Evolutionary conservation across 1,284 basidiomycete species (phyloP).

Genomic region (Mycena citricolor): DNA sequence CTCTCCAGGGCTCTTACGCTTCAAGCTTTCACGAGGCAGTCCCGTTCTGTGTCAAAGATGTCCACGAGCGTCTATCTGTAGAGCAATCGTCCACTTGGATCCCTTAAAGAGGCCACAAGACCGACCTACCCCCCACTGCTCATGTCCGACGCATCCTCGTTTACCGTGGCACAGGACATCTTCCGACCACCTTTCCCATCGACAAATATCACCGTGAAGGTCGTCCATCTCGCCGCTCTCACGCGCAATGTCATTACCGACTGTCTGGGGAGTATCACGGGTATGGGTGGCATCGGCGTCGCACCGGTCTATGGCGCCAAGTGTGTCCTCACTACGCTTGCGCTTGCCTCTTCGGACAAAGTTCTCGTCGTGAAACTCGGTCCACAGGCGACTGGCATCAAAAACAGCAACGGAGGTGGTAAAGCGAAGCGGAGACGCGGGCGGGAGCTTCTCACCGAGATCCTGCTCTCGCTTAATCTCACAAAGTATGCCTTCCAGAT

Average conservation of each 20-base stretch:
- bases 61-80: too few species aligned
- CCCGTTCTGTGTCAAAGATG: too few species aligned
- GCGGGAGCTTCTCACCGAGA: constrained; percentile 26
- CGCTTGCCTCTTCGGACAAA: constrained; percentile 35
- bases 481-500: constrained; percentile 42
- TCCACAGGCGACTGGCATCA: background rate
- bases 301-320: constrained; percentile 38
- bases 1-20: too few species aligned
- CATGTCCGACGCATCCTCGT: too few species aligned
- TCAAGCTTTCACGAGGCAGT: too few species aligned
- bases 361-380: constrained; percentile 36
- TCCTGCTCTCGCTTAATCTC: constrained; percentile 37
- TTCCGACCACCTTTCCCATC: constrained; percentile 7
- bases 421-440: constrained; percentile 3
- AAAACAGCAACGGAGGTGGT: too few species aligned
- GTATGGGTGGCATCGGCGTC: constrained; percentile 35
- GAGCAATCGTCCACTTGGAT: too few species aligned
- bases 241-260: constrained; percentile 1
- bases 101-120: too few species aligned
- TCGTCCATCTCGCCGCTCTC: constrained; percentile 1
- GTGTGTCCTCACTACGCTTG: constrained; percentile 35
- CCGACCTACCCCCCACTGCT: too few species aligned
- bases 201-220: constrained; percentile 2
- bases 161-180: constrained; percentile 9
- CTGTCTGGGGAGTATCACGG: constrained; percentile 8